Conservation (phyloP, 2,329 filamentous ascomycete genomes). For the Chaetomiaceae sp. region DNA sequence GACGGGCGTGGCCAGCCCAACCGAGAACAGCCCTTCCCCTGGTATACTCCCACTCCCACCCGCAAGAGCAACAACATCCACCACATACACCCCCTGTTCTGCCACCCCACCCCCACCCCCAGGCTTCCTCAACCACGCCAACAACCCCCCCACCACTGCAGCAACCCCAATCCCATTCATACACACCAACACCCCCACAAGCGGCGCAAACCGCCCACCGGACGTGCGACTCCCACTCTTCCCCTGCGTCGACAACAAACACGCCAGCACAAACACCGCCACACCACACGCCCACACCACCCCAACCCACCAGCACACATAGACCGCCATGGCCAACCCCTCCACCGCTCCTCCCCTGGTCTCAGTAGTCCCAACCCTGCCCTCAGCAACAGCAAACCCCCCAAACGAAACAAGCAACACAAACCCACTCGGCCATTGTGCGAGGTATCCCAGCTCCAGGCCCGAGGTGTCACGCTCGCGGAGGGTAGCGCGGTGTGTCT, state of each 20-base stretch:
- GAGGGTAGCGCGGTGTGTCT: not conserved
- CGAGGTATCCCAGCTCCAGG: not conserved
- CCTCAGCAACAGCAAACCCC: slow-evolving; percentile 1
- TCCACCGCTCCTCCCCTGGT: not conserved
- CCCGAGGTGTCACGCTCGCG: not conserved
- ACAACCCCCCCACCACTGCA: slow-evolving; percentile 8
- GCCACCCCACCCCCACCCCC: not conserved
- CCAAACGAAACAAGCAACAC: slow-evolving; percentile 9
- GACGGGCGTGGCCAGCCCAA: slow-evolving; percentile 3
- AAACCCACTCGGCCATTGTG: slow-evolving; percentile 6
- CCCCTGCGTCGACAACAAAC: not conserved
- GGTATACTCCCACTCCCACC: not conserved
- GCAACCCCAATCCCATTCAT: slow-evolving; percentile 2
- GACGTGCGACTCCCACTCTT: not conserved
- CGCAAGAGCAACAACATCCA: no score
- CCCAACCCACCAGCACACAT: slow-evolving; percentile 15
- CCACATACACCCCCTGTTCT: no score
- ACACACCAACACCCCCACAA: slow-evolving; percentile 1
- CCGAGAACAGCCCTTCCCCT: not conserved
- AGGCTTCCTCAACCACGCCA: not conserved
- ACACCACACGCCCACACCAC: slow-evolving; percentile 2
- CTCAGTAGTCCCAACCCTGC: not conserved
- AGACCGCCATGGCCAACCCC: slow-evolving; percentile 5
- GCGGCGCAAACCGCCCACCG: slow-evolving; percentile 10
- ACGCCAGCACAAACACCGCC: slow-evolving; percentile 3